A percentile compares a stretch with the other conserved stretches of the same genome.
These are phyloP conservation scores for Arthroderma uncinatum DNA, from an alignment of 2,329 filamentous ascomycete species.

Conservation along the genomic window DNA sequence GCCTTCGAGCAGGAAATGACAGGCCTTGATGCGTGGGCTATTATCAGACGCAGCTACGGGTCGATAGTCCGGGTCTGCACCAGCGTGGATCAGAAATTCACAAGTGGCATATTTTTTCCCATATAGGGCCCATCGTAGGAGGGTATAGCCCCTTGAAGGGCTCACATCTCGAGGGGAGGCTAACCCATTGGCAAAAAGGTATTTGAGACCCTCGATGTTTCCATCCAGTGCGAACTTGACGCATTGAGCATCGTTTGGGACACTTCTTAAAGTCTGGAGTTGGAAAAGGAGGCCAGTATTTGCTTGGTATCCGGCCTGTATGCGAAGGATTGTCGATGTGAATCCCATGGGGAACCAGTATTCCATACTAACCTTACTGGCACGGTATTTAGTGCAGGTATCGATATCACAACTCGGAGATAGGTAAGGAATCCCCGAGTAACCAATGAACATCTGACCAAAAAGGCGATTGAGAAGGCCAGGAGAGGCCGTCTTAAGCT, in stretches of 20 bases:
- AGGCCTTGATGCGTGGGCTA: constrained; percentile 20
- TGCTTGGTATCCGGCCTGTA: constrained; percentile 18
- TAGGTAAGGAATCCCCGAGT: constrained; percentile 21
- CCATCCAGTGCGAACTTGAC: constrained; percentile 24
- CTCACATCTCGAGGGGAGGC: constrained; percentile 28
- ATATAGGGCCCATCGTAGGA: constrained; percentile 26
- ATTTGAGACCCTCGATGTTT: constrained; percentile 23
- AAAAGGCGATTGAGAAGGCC: constrained; percentile 17
- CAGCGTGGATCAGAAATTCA: constrained; percentile 21
- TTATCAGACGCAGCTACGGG: constrained; percentile 19
- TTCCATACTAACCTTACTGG: constrained; percentile 20
- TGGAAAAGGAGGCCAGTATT: constrained; percentile 18
- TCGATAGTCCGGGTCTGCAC: constrained; percentile 24
- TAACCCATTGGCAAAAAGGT: constrained; percentile 21
- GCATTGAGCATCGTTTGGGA: constrained; percentile 23
- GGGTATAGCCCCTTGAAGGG: constrained; percentile 23
- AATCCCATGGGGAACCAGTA: constrained; percentile 26
- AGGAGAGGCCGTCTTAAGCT: constrained; percentile 16
- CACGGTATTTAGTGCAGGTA: constrained; percentile 17
- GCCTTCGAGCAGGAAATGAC: constrained; percentile 19
- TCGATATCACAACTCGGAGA: constrained; percentile 18
- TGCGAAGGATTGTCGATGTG: constrained; percentile 22
- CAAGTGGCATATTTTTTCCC: constrained; percentile 25
- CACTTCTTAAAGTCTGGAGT: constrained; percentile 21
- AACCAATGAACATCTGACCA: constrained; percentile 21